Evolutionary conservation across 768 basidiomycete genomes (phyloP), one percentile per base, ranked within the genome.

Genomic region (Dentipellis sp.): DNA sequence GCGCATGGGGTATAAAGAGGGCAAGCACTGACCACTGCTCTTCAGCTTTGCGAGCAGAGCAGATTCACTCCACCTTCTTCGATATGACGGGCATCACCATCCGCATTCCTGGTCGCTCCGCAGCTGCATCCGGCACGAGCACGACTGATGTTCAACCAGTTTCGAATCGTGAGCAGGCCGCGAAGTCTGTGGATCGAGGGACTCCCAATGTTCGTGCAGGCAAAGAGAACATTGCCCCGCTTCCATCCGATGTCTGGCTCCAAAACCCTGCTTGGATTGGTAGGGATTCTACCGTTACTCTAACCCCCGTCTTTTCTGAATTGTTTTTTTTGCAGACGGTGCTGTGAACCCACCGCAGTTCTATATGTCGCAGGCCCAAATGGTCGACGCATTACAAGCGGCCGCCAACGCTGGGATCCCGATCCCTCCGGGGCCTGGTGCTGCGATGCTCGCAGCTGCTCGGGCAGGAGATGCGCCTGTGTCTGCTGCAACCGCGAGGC

Each of bases 261-360:
- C 22, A 35, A 10, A 23, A 39, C 19, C 45, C 45, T n/a, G 54
- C 23, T 5, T 55, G 54, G 54, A 50, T 55, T n/a, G 54, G 54
- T 55, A 39, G 10, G 45, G n/a, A 11, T 23, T 17, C 16, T 19
- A 35, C 19, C 11, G 14, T 21, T 23, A 5, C 7, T 55, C 11
- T 10, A 40, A 10, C 16, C 5, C 5, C 10, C 22, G 7, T 9
- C 12, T 36, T 12, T 29, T 9, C 47, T 55, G 54, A 55, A 14
- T 37, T 16, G 14, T 48, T 11, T 19, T 11, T 12, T 34, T 47
- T 8, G 4, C n/a, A 55, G 54, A 55, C 17, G 54, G 54, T 4
- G 54, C 16, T 6, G 45, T 47, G n/a, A 50, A 55, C 36, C 54
- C 54, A 21, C 54, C 54, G 1, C 54, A 29, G 12, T 55, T 48